Percentiles rank a stretch among this genome's conserved stretches.
Evolutionary conservation across 345 rosid species (phyloP).

Genomic region (Populus alba): DNA sequence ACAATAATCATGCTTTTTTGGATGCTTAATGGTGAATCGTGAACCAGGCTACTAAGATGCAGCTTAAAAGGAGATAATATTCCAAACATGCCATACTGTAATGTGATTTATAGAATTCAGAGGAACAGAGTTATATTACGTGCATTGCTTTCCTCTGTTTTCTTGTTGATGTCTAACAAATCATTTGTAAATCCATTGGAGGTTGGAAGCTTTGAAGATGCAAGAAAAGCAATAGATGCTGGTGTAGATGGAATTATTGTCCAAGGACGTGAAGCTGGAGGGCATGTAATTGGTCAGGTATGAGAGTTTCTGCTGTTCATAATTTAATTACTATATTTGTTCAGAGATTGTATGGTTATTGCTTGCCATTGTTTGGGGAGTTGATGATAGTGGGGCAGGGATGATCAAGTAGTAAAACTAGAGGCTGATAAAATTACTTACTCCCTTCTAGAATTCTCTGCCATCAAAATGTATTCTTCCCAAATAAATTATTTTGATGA

Average conservation of each 20-base stretch:
- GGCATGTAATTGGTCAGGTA: constrained; percentile 85
- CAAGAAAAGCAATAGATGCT: constrained; percentile 49
- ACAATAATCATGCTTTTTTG: background rate
- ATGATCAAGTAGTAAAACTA: too few species aligned
- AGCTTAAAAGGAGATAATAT: background rate
- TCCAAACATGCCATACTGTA: background rate
- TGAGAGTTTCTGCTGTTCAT: background rate
- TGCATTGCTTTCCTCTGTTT: background rate
- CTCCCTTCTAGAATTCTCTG: too few species aligned
- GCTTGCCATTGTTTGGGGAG: background rate
- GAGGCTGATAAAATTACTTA: too few species aligned
- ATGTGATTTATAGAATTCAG: background rate
- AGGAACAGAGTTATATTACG: background rate
- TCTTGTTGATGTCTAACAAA: constrained; percentile 1
- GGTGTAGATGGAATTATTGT: constrained; percentile 85
- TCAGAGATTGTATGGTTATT: background rate
- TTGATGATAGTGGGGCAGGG: background rate
- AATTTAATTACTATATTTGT: background rate
- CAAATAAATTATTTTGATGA: too few species aligned
- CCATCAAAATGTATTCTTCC: too few species aligned
- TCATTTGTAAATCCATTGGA: constrained; percentile 18
- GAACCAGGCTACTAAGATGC: background rate
- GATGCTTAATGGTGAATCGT: background rate
- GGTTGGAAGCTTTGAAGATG: constrained; percentile 74
- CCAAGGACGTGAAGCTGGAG: constrained; percentile 91